Evolutionary conservation across 2,329 filamentous ascomycete genomes (phyloP), one percentile per base, ranked within the genome.

Genomic region (Cladosporium sp.): DNA sequence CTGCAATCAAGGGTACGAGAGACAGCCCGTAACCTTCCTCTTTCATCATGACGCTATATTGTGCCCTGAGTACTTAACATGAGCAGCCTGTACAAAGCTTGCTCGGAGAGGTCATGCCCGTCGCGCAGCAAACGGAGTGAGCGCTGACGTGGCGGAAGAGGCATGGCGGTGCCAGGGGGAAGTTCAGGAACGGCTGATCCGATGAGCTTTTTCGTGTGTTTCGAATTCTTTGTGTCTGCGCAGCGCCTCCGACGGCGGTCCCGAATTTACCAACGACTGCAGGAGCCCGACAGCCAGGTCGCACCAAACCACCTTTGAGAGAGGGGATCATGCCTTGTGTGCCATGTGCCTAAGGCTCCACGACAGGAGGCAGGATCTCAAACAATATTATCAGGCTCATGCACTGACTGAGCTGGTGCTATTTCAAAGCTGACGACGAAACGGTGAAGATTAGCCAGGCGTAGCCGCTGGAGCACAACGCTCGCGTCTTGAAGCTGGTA

Each of bases 331-430:
- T 61, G 58, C 32, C 48, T 53, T 54, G 60, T 63, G 60, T 48
- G 60, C 60, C 60, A 63, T 63, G 60, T 63, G 60, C 60, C 60
- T 63, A 11, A 46, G 49, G 60, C 60, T 63, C 16, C 60, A 63
- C 60, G 25, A 43, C 49, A 56, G 30, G 43, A 14, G 23, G 25
- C 18, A 34, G 23, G 16, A 8, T 32, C 43, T 26, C 59, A 62
- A 36, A 53, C 30, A 58, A 25, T 21, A 46, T 46, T 23, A 49
- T 62, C 21, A 39, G 43, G 43, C 26, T 54, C 60, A 63, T 54
- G 60, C 49, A 26, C 34, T 46, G 39, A 46, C 39, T 46, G 39
- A 21, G 39, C 39, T 23, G 39, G 39, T 21, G 39, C 16, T 4
- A 8, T 32, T 32, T n/a, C 16, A 28, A 25, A 8, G 23, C n/a